Evolutionary conservation across 2,329 filamentous ascomycete genomes (phyloP).

Genomic region (Chaetomiaceae sp.): DNA sequence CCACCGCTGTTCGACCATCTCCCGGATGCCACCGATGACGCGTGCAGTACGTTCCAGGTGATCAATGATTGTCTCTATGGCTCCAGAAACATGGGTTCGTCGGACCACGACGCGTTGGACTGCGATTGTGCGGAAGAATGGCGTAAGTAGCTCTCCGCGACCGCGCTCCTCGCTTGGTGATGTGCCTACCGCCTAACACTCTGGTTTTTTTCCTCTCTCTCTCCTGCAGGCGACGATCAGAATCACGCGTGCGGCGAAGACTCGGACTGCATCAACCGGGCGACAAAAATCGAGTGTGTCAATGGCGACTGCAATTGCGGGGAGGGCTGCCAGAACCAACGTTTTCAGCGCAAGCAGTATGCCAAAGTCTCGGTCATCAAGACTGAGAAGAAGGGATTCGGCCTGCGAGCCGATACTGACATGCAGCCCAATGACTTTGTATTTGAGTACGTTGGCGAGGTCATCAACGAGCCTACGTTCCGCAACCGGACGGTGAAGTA

Average conservation of each 20-base stretch:
- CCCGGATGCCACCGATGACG: slow-evolving; percentile 73
- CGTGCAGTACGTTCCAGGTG: slow-evolving; percentile 70
- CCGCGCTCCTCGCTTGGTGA: slow-evolving; percentile 10
- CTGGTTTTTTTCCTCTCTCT: slow-evolving; percentile 13
- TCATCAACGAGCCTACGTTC: slow-evolving; percentile 90
- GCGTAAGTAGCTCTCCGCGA: slow-evolving; percentile 62
- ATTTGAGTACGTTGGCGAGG: slow-evolving; percentile 97
- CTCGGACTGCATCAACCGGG: slow-evolving; percentile 97
- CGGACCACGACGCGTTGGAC: slow-evolving; percentile 84
- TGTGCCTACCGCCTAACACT: slow-evolving; percentile 16
- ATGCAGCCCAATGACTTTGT: slow-evolving; percentile 85
- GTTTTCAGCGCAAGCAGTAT: slow-evolving; percentile 87
- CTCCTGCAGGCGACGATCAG: slow-evolving; percentile 48
- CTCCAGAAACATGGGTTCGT: slow-evolving; percentile 84
- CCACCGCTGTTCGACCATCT: slow-evolving; percentile 63
- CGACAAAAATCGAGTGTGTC: slow-evolving; percentile 95
- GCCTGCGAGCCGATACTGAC: slow-evolving; percentile 74
- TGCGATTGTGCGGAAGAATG: slow-evolving; percentile 94
- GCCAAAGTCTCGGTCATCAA: slow-evolving; percentile 92
- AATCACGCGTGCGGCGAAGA: slow-evolving; percentile 93
- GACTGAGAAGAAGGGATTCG: slow-evolving; percentile 96
- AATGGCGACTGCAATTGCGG: slow-evolving; percentile 82
- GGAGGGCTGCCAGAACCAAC: slow-evolving; percentile 83
- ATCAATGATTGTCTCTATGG: slow-evolving; percentile 86
- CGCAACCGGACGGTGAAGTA: slow-evolving; percentile 88